These are phyloP conservation scores for Ramalina intermedia DNA, from an alignment of 495 filamentous ascomycete genomes.

Conservation along the genomic window DNA sequence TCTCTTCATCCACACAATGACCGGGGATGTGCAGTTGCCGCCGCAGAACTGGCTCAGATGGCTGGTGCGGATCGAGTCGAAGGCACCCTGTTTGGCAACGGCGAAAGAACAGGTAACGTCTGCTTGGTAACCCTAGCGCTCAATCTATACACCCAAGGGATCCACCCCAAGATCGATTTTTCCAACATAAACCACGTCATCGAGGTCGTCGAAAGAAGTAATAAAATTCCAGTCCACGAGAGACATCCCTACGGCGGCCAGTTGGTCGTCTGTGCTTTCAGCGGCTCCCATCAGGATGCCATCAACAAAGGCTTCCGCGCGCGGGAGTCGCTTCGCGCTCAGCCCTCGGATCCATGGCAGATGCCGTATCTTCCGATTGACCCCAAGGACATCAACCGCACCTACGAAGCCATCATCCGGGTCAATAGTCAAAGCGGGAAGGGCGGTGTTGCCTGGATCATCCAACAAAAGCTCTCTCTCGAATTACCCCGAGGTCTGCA, in stretches of 20 bases:
- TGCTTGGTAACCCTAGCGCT: constrained; percentile 88
- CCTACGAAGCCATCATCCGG: constrained; percentile 92
- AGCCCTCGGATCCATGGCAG: constrained; percentile 47
- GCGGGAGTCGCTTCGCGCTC: constrained; percentile 44
- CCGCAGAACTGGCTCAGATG: constrained; percentile 90
- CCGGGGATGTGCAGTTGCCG: constrained; percentile 75
- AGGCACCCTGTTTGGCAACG: constrained; percentile 90
- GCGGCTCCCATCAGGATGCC: constrained; percentile 88
- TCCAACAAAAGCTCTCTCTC: constrained; percentile 74
- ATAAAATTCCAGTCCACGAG: constrained; percentile 86
- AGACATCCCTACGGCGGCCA: constrained; percentile 82
- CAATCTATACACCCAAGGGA: constrained; percentile 93
- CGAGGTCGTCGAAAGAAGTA: constrained; percentile 78
- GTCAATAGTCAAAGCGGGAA: constrained; percentile 96
- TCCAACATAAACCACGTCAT: constrained; percentile 81
- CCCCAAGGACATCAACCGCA: constrained; percentile 84
- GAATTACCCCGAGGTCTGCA: constrained; percentile 89
- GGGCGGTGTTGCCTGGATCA: constrained; percentile 89
- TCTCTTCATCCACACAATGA: constrained; percentile 91
- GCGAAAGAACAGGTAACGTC: constrained; percentile 91
- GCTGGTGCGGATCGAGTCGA: constrained; percentile 93
- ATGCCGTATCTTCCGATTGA: constrained; percentile 91
- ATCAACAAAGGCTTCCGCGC: constrained; percentile 91
- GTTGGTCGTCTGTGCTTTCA: constrained; percentile 80
- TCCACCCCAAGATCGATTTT: constrained; percentile 80